Evolutionary conservation across 2,329 filamentous ascomycete species (phyloP).

Genomic region (Cercospora citrullina): DNA sequence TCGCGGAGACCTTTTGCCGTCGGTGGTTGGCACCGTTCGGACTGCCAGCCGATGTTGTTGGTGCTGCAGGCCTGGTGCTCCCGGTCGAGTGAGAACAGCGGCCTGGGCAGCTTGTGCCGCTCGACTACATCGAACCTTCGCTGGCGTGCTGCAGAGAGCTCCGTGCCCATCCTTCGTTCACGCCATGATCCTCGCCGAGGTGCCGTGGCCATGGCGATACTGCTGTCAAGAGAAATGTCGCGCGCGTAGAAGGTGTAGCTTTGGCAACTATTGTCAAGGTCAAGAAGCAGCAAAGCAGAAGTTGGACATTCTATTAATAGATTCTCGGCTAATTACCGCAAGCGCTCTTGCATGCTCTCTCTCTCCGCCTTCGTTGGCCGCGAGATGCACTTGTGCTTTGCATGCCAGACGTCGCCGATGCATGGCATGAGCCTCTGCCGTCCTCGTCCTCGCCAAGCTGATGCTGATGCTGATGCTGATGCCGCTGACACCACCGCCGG

Average conservation of each 20-base stretch:
- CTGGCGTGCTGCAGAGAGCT: conserved; percentile 7
- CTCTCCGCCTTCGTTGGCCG: background rate
- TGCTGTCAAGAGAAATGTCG: background rate
- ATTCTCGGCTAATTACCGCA: background rate
- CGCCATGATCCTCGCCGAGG: background rate
- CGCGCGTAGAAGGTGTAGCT: background rate
- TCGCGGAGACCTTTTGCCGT: background rate
- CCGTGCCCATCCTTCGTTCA: background rate
- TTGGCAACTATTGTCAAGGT: background rate
- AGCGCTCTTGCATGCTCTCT: background rate
- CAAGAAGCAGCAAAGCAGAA: background rate
- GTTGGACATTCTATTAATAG: background rate
- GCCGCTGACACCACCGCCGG: background rate
- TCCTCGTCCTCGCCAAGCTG: too few relatives aligned
- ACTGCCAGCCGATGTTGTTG: background rate
- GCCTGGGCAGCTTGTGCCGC: conserved; percentile 1
- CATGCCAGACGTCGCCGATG: background rate
- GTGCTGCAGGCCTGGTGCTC: background rate
- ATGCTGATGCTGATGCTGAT: too few relatives aligned
- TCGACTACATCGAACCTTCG: background rate
- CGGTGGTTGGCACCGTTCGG: background rate
- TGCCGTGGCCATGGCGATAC: background rate
- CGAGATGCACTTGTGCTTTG: background rate
- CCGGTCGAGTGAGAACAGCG: background rate
- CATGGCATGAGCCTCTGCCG: background rate